Conservation (phyloP, 768 basidiomycete genomes). For the Termitomyces sp. region DNA sequence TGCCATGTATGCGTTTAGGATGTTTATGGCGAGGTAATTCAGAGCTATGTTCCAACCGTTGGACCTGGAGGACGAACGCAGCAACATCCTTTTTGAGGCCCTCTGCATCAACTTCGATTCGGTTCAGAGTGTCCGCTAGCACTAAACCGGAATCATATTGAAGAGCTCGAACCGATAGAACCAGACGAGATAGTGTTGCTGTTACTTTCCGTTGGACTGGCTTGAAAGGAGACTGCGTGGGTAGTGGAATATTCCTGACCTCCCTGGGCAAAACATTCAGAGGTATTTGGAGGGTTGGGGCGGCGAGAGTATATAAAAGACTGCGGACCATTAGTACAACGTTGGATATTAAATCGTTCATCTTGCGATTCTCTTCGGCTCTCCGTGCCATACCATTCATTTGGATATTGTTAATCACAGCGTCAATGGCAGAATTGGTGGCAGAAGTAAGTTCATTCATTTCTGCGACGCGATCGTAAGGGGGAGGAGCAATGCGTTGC, state of each 20-base stretch:
- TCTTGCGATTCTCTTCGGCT: conserved; percentile 49
- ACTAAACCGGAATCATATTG: conserved; percentile 72
- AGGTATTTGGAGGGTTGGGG: conserved; percentile 59
- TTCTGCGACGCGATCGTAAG: conserved; percentile 57
- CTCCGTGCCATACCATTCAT: conserved; percentile 38
- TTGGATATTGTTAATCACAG: conserved; percentile 60
- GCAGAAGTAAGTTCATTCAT: conserved; percentile 41
- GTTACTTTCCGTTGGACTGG: conserved; percentile 83
- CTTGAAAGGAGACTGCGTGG: conserved; percentile 62
- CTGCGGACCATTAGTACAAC: conserved; percentile 75
- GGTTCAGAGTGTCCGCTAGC: conserved; percentile 56
- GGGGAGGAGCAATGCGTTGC: conserved; percentile 50
- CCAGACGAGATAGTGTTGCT: conserved; percentile 84
- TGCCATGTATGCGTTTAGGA: conserved; percentile 58
- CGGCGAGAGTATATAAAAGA: conserved; percentile 65
- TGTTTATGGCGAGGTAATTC: conserved; percentile 23
- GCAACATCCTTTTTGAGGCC: conserved; percentile 71
- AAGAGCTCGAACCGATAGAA: conserved; percentile 87
- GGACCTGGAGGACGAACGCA: conserved; percentile 68
- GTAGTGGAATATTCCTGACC: conserved; percentile 39
- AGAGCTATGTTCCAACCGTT: conserved; percentile 44
- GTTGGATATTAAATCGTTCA: conserved; percentile 59
- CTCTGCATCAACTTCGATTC: conserved; percentile 73
- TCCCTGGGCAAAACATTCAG: conserved; percentile 47
- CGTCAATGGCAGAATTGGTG: conserved; percentile 55